A percentile compares a stretch with the other conserved stretches of the same genome.
Conservation (phyloP, 2,329 filamentous ascomycete genomes). For the Xylariaceae sp. region DNA sequence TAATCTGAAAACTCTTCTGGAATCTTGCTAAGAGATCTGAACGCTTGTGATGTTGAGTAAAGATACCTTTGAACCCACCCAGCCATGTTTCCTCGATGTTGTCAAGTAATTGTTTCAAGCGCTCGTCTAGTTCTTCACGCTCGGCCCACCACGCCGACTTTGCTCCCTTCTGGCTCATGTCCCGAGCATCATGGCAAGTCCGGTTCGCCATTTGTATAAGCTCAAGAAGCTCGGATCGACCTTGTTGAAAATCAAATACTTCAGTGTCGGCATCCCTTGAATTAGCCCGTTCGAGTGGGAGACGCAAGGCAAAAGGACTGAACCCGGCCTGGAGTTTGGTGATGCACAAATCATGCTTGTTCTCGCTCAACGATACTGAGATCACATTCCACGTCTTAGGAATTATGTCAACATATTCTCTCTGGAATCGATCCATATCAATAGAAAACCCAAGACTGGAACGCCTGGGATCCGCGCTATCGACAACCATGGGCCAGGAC, state of each 20-base stretch:
- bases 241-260: constrained; percentile 82
- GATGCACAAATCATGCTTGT: constrained; percentile 82
- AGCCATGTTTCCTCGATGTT: constrained; percentile 95
- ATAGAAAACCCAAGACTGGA: constrained; percentile 54
- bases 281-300: constrained; percentile 83
- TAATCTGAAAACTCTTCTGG: constrained; percentile 75
- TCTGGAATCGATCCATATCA: constrained; percentile 71
- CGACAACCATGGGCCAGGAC: constrained; percentile 45
- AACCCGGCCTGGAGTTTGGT: constrained; percentile 80
- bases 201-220: constrained; percentile 84
- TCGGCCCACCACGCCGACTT: constrained; percentile 90
- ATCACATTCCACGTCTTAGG: constrained; percentile 84
- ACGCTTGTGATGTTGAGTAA: constrained; percentile 73
- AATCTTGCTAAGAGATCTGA: constrained; percentile 74
- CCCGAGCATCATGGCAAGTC: constrained; percentile 75
- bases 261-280: constrained; percentile 79
- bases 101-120: constrained; percentile 77
- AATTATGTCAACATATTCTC: constrained; percentile 83
- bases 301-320: constrained; percentile 82
- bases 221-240: constrained; percentile 77
- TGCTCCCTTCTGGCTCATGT: constrained; percentile 75
- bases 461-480: constrained; percentile 42
- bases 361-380: constrained; percentile 83
- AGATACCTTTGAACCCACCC: constrained; percentile 92
- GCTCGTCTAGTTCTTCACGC: constrained; percentile 77